Conservation (phyloP, 306 rosid species). For the Chamaecrista fasciculata region DNA sequence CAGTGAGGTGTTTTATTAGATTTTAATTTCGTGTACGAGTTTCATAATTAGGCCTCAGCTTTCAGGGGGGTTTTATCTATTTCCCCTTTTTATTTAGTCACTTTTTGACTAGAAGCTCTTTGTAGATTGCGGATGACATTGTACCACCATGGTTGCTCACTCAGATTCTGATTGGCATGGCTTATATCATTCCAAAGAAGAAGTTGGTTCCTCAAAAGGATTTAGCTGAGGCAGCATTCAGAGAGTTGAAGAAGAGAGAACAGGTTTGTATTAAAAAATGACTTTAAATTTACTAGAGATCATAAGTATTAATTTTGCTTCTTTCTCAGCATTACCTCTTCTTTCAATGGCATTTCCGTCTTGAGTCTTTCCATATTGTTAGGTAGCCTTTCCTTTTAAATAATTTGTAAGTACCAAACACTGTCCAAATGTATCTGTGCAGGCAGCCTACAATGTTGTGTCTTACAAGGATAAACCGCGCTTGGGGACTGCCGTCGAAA, state of each 20-base stretch:
- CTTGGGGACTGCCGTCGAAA: slow-evolving; percentile 64
- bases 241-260: slow-evolving; percentile 60
- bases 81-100: slow-evolving; percentile 14
- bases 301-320: background rate
- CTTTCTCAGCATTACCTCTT: background rate
- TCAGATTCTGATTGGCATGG: slow-evolving; percentile 54
- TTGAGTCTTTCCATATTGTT: background rate
- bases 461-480: slow-evolving; percentile 91
- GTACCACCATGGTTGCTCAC: slow-evolving; percentile 64
- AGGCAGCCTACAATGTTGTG: slow-evolving; percentile 72
- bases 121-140: slow-evolving; percentile 90
- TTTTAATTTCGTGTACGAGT: background rate
- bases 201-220: slow-evolving; percentile 85
- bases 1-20: background rate
- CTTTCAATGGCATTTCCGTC: background rate
- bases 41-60: background rate
- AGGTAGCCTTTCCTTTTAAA: background rate
- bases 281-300: background rate
- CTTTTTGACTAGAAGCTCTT: slow-evolving; percentile 25
- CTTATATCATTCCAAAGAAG: slow-evolving; percentile 68
- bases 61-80: background rate
- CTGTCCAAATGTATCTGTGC: slow-evolving; percentile 34
- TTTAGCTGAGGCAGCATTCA: slow-evolving; percentile 84
- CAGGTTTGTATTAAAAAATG: slow-evolving; percentile 43
- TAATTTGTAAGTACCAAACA: background rate